Percentiles rank a stretch among this genome's conserved stretches.
Evolutionary conservation across 768 basidiomycete species (phyloP).

Genomic region (Tylopilus cervinicoccineus): DNA sequence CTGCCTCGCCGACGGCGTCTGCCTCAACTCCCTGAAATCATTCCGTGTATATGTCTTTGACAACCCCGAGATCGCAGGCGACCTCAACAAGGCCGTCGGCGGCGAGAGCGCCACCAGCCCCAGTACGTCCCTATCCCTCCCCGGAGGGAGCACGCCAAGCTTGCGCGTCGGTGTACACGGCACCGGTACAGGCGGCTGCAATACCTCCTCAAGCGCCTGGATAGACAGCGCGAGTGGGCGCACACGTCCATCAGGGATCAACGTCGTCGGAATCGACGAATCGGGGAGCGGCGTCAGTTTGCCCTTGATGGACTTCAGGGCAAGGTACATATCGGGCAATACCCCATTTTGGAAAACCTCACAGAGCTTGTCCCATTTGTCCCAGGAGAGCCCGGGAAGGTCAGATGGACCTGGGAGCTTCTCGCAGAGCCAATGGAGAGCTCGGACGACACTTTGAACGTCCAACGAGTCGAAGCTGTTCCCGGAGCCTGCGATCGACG

Average conservation of each 20-base stretch:
- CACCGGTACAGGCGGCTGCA: constrained; percentile 36
- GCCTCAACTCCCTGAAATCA: constrained; percentile 75
- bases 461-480: constrained; percentile 30
- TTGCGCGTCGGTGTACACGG: constrained; percentile 55
- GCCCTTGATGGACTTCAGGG: constrained; percentile 32
- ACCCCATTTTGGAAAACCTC: constrained; percentile 32
- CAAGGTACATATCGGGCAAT: constrained; percentile 24
- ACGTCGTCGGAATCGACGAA: constrained; percentile 23
- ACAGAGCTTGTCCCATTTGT: constrained; percentile 46
- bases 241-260: constrained; percentile 31
- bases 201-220: constrained; percentile 44
- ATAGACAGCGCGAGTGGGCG: constrained; percentile 39
- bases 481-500: constrained; percentile 25
- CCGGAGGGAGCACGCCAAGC: constrained; percentile 24
- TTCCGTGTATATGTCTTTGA: constrained; percentile 81
- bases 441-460: constrained; percentile 37
- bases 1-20: constrained; percentile 62
- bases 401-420: constrained; percentile 43
- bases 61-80: constrained; percentile 69
- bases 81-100: constrained; percentile 63
- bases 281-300: constrained; percentile 28
- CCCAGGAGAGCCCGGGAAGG: constrained; percentile 45
- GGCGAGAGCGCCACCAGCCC: constrained; percentile 66
- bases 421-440: constrained; percentile 55
- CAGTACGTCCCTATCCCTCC: constrained; percentile 35